Evolutionary conservation across 192 early-diverging fungal species (phyloP).

Genomic region (Coemansia asiatica): DNA sequence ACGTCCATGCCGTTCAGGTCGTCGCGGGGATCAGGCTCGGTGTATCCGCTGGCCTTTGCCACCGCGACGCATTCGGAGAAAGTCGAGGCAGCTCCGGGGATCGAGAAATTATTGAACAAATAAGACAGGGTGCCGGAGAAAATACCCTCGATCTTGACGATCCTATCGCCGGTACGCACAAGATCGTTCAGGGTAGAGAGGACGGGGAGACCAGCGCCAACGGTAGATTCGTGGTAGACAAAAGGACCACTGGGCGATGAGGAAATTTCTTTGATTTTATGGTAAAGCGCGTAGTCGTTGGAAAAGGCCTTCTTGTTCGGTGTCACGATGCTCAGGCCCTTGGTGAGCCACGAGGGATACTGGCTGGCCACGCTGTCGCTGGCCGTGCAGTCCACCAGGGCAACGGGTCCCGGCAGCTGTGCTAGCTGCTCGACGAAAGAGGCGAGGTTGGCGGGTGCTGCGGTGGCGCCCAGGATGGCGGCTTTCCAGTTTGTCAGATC

Average conservation of each 20-base stretch:
- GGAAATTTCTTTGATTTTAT: constrained; percentile 66
- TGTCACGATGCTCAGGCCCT: constrained; percentile 86
- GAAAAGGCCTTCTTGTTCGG: constrained; percentile 99
- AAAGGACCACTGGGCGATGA: constrained; percentile 57
- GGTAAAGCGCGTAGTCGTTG: constrained; percentile 67
- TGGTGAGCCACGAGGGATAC: constrained; percentile 82
- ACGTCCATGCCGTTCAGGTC: constrained; percentile 99
- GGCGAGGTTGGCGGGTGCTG: constrained; percentile 49
- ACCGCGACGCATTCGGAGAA: constrained; percentile 90
- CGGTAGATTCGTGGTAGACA: constrained; percentile 92
- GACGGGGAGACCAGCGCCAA: constrained; percentile 96
- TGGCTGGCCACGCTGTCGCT: constrained; percentile 70
- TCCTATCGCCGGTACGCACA: constrained; percentile 89
- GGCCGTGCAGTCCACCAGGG: constrained; percentile 92
- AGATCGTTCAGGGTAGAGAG: constrained; percentile 88
- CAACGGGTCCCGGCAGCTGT: constrained; percentile 57
- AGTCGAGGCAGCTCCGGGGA: constrained; percentile 56
- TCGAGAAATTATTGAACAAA: constrained; percentile 97
- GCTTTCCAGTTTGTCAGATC: constrained; percentile 57
- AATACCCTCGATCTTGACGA: constrained; percentile 92
- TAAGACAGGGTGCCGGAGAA: constrained; percentile 97
- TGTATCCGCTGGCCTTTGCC: constrained; percentile 93
- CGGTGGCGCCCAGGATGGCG: constrained; percentile 46
- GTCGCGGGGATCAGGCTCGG: constrained; percentile 97
- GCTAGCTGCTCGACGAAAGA: constrained; percentile 60